These are phyloP conservation scores for Ophiosphaerella herpotricha DNA, from an alignment of 2,329 filamentous ascomycete genomes.

Conservation along the genomic window DNA sequence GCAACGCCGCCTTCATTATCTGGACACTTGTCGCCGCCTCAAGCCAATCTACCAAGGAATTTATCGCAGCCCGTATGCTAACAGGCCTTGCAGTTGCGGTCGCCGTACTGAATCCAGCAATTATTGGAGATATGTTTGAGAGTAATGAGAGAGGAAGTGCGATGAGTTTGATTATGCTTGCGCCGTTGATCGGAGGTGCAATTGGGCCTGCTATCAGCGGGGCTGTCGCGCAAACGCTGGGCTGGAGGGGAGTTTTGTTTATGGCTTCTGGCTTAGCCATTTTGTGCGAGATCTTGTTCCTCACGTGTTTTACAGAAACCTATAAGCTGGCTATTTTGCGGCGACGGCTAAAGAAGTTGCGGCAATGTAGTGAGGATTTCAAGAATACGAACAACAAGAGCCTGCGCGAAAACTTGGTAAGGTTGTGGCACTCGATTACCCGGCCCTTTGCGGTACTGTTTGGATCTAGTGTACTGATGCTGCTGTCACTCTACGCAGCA, in stretches of 20 bases:
- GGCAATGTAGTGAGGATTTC: conserved; percentile 18
- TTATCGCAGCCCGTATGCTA: conserved; percentile 52
- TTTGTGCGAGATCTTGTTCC: conserved; percentile 56
- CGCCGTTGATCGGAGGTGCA: conserved; percentile 62
- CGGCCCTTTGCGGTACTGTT: conserved; percentile 50
- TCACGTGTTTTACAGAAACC: conserved; percentile 62
- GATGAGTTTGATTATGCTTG: conserved; percentile 62
- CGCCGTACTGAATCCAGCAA: conserved; percentile 65
- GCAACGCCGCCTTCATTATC: conserved; percentile 53
- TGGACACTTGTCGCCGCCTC: conserved; percentile 47
- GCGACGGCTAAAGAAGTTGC: conserved; percentile 25
- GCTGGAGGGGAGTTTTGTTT: conserved; percentile 61
- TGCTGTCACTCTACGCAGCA: conserved; percentile 53
- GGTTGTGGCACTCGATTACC: conserved; percentile 46
- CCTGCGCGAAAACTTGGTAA: conserved; percentile 25
- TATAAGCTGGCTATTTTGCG: conserved; percentile 62
- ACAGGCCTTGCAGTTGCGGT: conserved; percentile 52
- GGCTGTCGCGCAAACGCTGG: conserved; percentile 58
- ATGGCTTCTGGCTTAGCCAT: conserved; percentile 55
- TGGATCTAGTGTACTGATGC: conserved; percentile 59
- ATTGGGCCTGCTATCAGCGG: conserved; percentile 62
- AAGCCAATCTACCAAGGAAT: conserved; percentile 43
- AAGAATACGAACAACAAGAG: conserved; percentile 14
- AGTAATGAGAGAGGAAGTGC: conserved; percentile 62
- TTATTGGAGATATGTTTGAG: conserved; percentile 66